phyloP scores from a whole-genome alignment of 225 moss, liverwort and hornwort genomes.

The Asterella californica region DNA sequence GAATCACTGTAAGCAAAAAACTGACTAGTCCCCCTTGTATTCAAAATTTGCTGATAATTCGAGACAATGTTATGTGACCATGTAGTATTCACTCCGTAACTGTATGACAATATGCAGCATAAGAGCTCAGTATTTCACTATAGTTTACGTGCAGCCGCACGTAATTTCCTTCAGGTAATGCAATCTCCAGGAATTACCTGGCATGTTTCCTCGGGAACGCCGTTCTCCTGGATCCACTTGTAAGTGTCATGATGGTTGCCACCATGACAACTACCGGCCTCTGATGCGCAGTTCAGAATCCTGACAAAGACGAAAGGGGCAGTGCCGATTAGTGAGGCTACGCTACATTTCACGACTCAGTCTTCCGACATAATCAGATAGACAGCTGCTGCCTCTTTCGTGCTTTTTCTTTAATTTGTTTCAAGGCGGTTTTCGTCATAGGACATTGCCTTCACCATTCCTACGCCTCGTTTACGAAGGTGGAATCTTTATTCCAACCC shows the following conservation, averaged over 20 bases:
- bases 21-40: too few relatives aligned
- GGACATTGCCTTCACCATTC: too few relatives aligned
- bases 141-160: too few relatives aligned
- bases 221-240: constrained; percentile 54
- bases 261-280: constrained; percentile 70
- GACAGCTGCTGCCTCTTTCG: neutral
- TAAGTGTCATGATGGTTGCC: constrained; percentile 73
- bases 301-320: constrained; percentile 20
- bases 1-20: too few relatives aligned
- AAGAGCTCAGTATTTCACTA: too few relatives aligned
- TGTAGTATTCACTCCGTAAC: neutral
- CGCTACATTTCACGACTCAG: neutral
- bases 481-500: too few relatives aligned
- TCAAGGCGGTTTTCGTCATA: too few relatives aligned
- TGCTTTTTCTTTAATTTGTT: too few relatives aligned
- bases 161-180: too few relatives aligned
- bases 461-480: too few relatives aligned
- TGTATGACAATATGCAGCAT: too few relatives aligned
- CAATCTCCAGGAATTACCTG: constrained; percentile 43
- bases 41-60: too few relatives aligned
- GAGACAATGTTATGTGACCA: neutral
- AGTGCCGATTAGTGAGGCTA: neutral
- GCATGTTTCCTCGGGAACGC: constrained; percentile 81
- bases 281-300: constrained; percentile 64
- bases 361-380: neutral